Conservation (phyloP, 2,329 filamentous ascomycete genomes). For the Xylariaceae sp. region DNA sequence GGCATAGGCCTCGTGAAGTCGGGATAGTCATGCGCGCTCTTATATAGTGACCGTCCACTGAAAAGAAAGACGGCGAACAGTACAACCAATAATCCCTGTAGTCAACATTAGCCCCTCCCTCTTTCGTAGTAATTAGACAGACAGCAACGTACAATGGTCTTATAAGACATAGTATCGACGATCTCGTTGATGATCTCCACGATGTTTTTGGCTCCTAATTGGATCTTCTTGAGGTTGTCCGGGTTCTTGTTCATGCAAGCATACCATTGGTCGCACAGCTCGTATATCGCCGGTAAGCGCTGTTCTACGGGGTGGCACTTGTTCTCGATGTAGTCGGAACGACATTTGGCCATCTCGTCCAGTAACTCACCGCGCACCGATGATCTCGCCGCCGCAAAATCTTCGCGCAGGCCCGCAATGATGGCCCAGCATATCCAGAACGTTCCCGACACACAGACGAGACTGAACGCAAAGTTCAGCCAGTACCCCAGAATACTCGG, state of each 20-base stretch:
- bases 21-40: constrained; percentile 22
- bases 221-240: constrained; percentile 70
- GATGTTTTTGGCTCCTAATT: constrained; percentile 80
- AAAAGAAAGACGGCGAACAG: constrained; percentile 28
- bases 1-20: constrained; percentile 21
- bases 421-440: constrained; percentile 67
- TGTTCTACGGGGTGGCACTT: constrained; percentile 61
- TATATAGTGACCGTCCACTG: constrained; percentile 30
- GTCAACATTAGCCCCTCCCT: constrained; percentile 13
- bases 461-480: constrained; percentile 60
- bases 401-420: constrained; percentile 65
- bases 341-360: constrained; percentile 69
- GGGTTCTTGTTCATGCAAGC: constrained; percentile 85
- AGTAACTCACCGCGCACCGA: constrained; percentile 66
- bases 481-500: constrained; percentile 58
- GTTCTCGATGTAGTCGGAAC: constrained; percentile 70
- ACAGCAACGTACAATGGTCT: constrained; percentile 52
- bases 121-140: not conserved
- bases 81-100: constrained; percentile 24
- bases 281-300: constrained; percentile 68
- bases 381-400: constrained; percentile 69
- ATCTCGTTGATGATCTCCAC: constrained; percentile 93
- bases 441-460: constrained; percentile 34
- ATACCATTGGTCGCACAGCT: constrained; percentile 75
- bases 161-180: constrained; percentile 84